Conservation (phyloP, 495 filamentous ascomycete species). For the Talaromyces proteolyticus region DNA sequence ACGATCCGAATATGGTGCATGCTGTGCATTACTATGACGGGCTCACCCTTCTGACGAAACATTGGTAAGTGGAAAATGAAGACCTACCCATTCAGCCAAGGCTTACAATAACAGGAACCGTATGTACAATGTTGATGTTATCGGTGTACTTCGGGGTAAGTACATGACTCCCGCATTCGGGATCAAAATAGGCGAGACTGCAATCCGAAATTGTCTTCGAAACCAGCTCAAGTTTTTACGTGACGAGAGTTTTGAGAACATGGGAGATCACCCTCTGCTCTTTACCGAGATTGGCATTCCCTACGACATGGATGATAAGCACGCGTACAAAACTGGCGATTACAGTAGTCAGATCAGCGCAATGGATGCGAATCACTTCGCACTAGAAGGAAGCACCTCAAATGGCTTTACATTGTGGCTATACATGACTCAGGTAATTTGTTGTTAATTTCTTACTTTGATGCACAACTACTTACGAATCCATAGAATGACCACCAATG, state of each 20-base stretch:
- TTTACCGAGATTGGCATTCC: constrained; percentile 97
- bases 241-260: constrained; percentile 82
- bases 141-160: constrained; percentile 82
- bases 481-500: constrained; percentile 75
- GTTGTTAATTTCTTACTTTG: background rate
- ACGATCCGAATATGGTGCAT: constrained; percentile 86
- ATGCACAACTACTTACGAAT: background rate
- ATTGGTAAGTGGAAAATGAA: constrained; percentile 54
- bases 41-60: constrained; percentile 93
- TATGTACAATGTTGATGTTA: constrained; percentile 92
- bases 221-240: constrained; percentile 86
- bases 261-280: constrained; percentile 85
- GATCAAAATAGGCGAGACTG: constrained; percentile 87
- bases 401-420: constrained; percentile 89
- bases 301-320: constrained; percentile 96
- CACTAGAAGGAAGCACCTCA: constrained; percentile 70
- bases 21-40: constrained; percentile 96
- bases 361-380: constrained; percentile 96
- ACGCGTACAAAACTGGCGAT: constrained; percentile 94
- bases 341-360: constrained; percentile 89
- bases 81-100: constrained; percentile 6
- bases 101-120: constrained; percentile 55
- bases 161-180: constrained; percentile 86
- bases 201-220: constrained; percentile 89
- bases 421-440: constrained; percentile 64